These are phyloP conservation scores for Boletellus ananas DNA, from an alignment of 768 basidiomycete species.

Conservation along the genomic window DNA sequence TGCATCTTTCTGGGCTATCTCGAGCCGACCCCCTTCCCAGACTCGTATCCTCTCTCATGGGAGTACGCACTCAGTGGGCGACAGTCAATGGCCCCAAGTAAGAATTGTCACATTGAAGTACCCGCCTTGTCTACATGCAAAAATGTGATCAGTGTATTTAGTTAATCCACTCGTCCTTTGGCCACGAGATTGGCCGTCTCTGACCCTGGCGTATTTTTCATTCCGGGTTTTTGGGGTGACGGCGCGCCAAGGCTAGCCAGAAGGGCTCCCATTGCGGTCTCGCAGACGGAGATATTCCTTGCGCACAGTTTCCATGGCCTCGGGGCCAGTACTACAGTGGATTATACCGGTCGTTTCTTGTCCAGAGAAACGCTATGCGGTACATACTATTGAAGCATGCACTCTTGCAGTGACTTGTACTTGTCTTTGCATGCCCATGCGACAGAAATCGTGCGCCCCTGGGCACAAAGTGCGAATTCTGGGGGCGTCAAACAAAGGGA, in stretches of 20 bases:
- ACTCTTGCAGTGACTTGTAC: constrained; percentile 67
- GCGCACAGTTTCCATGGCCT: constrained; percentile 68
- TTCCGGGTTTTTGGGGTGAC: too few species aligned
- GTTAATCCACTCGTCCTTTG: constrained; percentile 7
- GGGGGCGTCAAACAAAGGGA: constrained; percentile 3
- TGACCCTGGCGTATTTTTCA: too few species aligned
- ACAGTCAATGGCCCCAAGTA: constrained; percentile 45
- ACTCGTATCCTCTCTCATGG: constrained; percentile 67
- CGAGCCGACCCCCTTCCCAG: constrained; percentile 35
- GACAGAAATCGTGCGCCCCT: constrained; percentile 77
- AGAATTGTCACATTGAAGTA: neutral
- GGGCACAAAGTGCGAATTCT: constrained; percentile 86
- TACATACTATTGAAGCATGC: constrained; percentile 76
- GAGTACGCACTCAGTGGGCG: constrained; percentile 63
- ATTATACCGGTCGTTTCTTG: neutral
- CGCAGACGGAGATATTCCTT: constrained; percentile 71
- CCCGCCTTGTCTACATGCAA: neutral
- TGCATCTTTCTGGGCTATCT: neutral
- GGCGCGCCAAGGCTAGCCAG: too few species aligned
- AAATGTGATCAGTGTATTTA: constrained; percentile 1
- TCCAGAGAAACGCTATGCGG: neutral
- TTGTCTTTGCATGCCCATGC: constrained; percentile 78
- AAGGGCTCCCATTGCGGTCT: constrained; percentile 25
- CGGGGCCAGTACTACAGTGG: constrained; percentile 58
- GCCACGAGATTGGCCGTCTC: neutral